A percentile compares a stretch with the other conserved stretches of the same genome.
Conservation (phyloP, 495 filamentous ascomycete species). For the Aspergillus carlsbadensis region DNA sequence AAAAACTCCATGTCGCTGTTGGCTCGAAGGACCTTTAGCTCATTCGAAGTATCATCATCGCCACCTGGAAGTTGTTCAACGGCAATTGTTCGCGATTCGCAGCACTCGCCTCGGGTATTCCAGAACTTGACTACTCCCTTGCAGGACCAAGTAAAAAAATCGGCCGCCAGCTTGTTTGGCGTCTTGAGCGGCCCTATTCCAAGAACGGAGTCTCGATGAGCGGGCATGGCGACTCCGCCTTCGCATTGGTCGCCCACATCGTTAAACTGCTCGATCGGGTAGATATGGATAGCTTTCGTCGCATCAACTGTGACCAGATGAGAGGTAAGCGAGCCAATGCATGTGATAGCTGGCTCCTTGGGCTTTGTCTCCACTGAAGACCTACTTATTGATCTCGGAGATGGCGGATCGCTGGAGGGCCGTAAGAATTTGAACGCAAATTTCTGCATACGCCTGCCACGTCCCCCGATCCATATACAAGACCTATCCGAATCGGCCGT, state of each 20-base stretch:
- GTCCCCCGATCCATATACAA: slow-evolving; percentile 56
- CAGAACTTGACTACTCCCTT: slow-evolving; percentile 79
- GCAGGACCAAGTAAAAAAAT: slow-evolving; percentile 85
- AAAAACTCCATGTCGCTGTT: slow-evolving; percentile 61
- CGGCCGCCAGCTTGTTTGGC: slow-evolving; percentile 57
- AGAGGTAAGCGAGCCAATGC: slow-evolving; percentile 67
- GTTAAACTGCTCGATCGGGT: slow-evolving; percentile 30
- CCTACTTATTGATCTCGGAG: slow-evolving; percentile 24
- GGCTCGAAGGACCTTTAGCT: slow-evolving; percentile 68
- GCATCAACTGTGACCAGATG: slow-evolving; percentile 75
- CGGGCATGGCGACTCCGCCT: slow-evolving; percentile 47
- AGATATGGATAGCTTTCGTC: slow-evolving; percentile 69
- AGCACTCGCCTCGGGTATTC: slow-evolving; percentile 68
- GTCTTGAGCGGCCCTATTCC: slow-evolving; percentile 65
- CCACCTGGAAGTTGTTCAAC: slow-evolving; percentile 61
- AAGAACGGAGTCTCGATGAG: slow-evolving; percentile 74
- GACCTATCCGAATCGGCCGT: slow-evolving; percentile 53
- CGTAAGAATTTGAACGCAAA: slow-evolving; percentile 40
- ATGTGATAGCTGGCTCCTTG: slow-evolving; percentile 46
- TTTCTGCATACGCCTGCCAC: slow-evolving; percentile 39
- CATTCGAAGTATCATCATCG: slow-evolving; percentile 66
- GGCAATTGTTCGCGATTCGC: slow-evolving; percentile 59
- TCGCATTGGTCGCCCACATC: slow-evolving; percentile 31
- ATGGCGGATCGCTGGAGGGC: slow-evolving; percentile 24
- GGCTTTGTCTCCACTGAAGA: slow-evolving; percentile 23